Conservation (phyloP, 148 eudicot species). For the Chenopodium suecicum region DNA sequence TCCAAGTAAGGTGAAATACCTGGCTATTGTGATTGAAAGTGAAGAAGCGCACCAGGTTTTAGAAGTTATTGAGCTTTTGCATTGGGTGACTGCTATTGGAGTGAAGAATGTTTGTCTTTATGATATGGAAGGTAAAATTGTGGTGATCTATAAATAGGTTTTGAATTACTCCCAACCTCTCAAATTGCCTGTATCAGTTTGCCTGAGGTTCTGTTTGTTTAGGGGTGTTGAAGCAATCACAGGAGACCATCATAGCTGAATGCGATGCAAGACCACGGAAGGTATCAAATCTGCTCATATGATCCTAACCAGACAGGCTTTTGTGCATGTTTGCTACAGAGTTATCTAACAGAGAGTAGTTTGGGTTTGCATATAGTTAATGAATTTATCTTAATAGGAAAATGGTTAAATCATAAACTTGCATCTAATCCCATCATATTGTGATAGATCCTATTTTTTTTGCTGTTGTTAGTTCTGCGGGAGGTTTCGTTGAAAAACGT, state of each 20-base stretch:
- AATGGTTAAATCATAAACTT: no score
- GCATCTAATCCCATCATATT: not conserved
- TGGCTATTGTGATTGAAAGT: slow-evolving; percentile 81
- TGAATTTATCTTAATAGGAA: not conserved
- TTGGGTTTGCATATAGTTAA: not conserved
- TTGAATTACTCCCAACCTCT: not conserved
- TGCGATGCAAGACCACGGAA: slow-evolving; percentile 45
- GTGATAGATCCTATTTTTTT: not conserved
- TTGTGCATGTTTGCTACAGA: not conserved
- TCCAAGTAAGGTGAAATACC: slow-evolving; percentile 55
- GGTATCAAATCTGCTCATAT: slow-evolving; percentile 39
- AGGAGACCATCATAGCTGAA: slow-evolving; percentile 48
- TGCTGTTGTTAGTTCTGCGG: slow-evolving; percentile 6
- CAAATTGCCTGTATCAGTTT: slow-evolving; percentile 2
- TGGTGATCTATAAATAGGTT: not conserved
- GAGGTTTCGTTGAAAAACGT: not conserved
- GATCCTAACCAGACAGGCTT: not conserved
- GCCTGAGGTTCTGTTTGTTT: slow-evolving; percentile 19
- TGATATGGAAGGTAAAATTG: slow-evolving; percentile 69
- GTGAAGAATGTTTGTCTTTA: slow-evolving; percentile 75
- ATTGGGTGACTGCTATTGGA: slow-evolving; percentile 66
- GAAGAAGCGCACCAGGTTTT: slow-evolving; percentile 67
- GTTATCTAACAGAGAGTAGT: not conserved
- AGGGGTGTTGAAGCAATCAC: slow-evolving; percentile 83
- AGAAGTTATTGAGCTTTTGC: slow-evolving; percentile 62